These are phyloP conservation scores for Ordospora pajunii DNA, from an alignment of 371 early-diverging fungal genomes.

Conservation along the genomic window DNA sequence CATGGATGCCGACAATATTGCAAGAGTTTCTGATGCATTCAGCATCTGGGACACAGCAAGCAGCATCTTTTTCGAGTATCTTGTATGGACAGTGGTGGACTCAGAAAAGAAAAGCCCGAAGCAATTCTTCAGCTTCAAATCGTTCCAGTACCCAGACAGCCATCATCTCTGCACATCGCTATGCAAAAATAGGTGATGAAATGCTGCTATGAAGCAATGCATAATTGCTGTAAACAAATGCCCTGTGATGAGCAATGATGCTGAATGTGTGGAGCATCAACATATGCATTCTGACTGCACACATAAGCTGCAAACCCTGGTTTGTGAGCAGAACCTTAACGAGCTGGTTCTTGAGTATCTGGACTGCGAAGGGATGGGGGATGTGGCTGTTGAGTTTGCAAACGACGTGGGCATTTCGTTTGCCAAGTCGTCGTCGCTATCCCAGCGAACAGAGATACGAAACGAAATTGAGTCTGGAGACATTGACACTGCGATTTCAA, in stretches of 20 bases:
- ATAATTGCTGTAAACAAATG: not conserved
- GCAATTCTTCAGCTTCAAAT: not conserved
- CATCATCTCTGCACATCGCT: not conserved
- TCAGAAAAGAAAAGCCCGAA: not conserved
- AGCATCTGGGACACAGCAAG: not conserved
- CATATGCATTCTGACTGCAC: too few species aligned
- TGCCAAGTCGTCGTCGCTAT: not conserved
- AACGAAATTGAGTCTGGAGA: conserved; percentile 14
- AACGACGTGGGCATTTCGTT: not conserved
- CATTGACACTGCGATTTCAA: conserved; percentile 1
- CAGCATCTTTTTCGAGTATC: not conserved
- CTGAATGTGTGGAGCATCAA: too few species aligned
- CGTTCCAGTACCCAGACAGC: not conserved
- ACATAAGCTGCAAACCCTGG: too few species aligned
- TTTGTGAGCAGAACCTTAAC: not conserved
- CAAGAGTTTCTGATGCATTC: not conserved
- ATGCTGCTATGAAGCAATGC: not conserved
- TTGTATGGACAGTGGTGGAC: not conserved
- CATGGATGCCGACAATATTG: not conserved
- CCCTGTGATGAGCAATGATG: not conserved
- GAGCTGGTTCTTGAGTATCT: conserved; percentile 16
- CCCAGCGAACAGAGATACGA: not conserved
- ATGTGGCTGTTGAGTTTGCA: not conserved
- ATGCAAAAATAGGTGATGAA: not conserved
- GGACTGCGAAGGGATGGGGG: not conserved